Evolutionary conservation across 2,329 filamentous ascomycete genomes (phyloP).

Genomic region (Reticulascus tulasneorum): DNA sequence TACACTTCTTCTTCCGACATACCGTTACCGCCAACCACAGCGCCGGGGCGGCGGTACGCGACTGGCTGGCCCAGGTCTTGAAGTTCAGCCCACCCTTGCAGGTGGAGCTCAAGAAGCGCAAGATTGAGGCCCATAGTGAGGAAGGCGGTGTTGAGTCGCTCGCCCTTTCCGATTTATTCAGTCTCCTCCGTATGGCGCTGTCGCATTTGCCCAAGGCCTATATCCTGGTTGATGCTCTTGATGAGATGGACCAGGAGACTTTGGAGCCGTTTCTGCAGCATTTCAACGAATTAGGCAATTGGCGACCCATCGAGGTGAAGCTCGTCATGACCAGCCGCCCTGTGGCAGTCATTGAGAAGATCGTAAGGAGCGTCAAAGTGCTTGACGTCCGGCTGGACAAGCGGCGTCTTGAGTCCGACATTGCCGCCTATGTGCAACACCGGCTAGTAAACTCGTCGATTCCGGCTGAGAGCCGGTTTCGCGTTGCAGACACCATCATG

Average conservation of each 20-base stretch:
- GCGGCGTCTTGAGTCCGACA: conserved; percentile 34
- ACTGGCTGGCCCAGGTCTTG: conserved; percentile 29
- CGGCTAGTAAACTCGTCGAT: conserved; percentile 14
- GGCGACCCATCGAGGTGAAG: conserved; percentile 29
- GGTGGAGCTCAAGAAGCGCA: conserved; percentile 11
- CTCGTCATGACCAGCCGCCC: conserved; percentile 40
- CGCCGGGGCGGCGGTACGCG: conserved; percentile 23
- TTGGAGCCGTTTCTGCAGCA: conserved; percentile 26
- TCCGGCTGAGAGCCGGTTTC: conserved; percentile 10
- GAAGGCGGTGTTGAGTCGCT: conserved; percentile 13
- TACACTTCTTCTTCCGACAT: conserved; percentile 35
- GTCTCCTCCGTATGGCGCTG: conserved; percentile 20
- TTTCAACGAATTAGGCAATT: conserved; percentile 26
- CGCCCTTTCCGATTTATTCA: conserved; percentile 26
- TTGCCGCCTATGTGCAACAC: conserved; percentile 29
- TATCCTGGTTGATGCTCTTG: conserved; percentile 38
- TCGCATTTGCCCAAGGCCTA: conserved; percentile 22
- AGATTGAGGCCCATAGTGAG: no score
- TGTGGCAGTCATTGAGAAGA: conserved; percentile 21
- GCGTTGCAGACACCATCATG: conserved; percentile 26
- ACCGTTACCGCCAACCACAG: conserved; percentile 30
- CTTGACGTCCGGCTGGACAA: conserved; percentile 30
- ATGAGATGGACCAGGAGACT: conserved; percentile 40
- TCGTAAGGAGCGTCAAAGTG: conserved; percentile 20
- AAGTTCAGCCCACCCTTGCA: conserved; percentile 24